phyloP scores from a whole-genome alignment of 345 rosid species.

The Hibiscus trionum region DNA sequence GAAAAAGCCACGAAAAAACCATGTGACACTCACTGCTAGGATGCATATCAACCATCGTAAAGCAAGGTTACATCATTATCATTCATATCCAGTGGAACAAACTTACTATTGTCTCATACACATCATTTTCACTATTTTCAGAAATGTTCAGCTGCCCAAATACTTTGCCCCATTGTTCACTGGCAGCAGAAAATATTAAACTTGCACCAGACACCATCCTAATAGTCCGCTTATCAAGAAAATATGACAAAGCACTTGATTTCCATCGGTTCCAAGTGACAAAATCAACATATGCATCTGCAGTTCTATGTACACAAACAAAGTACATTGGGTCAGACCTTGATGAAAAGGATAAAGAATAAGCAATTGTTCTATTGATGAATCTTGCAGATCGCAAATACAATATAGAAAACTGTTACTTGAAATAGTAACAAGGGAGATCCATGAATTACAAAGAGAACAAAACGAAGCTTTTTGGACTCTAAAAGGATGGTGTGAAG shows the following conservation, averaged over 20 bases:
- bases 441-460: conserved; percentile 6
- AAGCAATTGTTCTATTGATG: neutral
- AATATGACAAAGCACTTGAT: conserved; percentile 46
- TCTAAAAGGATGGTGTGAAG: neutral
- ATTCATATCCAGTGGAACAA: neutral
- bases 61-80: neutral
- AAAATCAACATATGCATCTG: conserved; percentile 31
- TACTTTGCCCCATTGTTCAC: conserved; percentile 49
- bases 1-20: neutral
- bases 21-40: neutral
- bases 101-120: conserved; percentile 49
- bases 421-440: neutral
- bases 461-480: neutral
- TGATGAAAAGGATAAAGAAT: conserved; percentile 4
- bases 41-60: neutral
- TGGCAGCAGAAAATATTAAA: conserved; percentile 65
- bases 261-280: conserved; percentile 58
- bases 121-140: conserved; percentile 23
- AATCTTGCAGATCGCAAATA: neutral
- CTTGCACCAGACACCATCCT: conserved; percentile 68
- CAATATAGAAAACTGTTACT: neutral
- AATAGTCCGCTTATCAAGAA: conserved; percentile 56
- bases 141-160: conserved; percentile 37
- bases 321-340: conserved; percentile 10
- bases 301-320: conserved; percentile 25